These are phyloP conservation scores for Ascoidea asiatica DNA, from an alignment of 805 yeast genomes.

Conservation along the genomic window DNA sequence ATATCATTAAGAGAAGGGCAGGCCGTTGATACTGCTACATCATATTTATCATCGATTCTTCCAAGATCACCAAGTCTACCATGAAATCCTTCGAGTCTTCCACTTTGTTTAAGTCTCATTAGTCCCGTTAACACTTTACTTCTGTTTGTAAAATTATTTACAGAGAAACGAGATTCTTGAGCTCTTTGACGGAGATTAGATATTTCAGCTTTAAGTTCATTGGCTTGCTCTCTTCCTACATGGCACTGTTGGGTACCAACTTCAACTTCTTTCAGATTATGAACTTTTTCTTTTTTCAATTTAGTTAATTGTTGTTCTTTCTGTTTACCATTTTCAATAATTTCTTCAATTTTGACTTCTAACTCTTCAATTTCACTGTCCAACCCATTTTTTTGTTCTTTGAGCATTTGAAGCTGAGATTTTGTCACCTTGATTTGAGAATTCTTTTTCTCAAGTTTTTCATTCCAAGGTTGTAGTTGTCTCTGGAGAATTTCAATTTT, in stretches of 20 bases:
- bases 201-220: constrained; percentile 40
- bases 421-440: constrained; percentile 51
- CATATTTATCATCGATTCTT: constrained; percentile 76
- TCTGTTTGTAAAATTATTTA: constrained; percentile 48
- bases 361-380: constrained; percentile 31
- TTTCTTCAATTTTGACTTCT: constrained; percentile 27
- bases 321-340: constrained; percentile 33
- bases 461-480: constrained; percentile 75
- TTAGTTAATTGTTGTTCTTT: constrained; percentile 32
- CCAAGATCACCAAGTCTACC: constrained; percentile 92
- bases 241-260: constrained; percentile 45
- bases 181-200: constrained; percentile 44
- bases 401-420: constrained; percentile 48
- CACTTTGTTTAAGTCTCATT: constrained; percentile 56
- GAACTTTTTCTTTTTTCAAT: constrained; percentile 34
- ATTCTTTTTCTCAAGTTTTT: constrained; percentile 45
- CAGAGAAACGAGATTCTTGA: constrained; percentile 50
- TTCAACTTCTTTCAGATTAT: constrained; percentile 37
- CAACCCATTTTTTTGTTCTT: constrained; percentile 29
- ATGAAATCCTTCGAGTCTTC: constrained; percentile 72
- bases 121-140: constrained; percentile 62
- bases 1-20: constrained; percentile 83
- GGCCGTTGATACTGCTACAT: constrained; percentile 90
- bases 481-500: constrained; percentile 52
- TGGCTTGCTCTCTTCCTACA: constrained; percentile 33